Base-by-base conservation (phyloP, 106 monocot species). In the Acanthochlamys bracteata region DNA sequence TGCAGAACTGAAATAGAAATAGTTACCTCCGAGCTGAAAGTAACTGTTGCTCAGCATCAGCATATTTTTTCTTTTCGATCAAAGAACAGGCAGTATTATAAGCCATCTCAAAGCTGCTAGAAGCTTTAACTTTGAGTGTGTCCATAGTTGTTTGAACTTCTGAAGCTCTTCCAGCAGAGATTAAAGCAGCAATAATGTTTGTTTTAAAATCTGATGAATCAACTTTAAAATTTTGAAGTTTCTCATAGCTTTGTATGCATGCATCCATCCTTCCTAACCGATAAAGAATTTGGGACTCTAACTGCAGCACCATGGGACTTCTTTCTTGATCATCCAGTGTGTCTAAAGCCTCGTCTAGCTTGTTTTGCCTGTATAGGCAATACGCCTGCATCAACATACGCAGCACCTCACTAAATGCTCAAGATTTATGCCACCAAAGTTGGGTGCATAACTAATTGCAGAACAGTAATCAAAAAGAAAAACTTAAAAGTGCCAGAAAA, bases 301-400 rank as follows among this genome's bases (percentile, higher is more conserved):
- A 76, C 58, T 91, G 96, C 55, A 96, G 69, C 76, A 83, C 68
- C 62, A 70, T 77, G 40, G 78, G 10, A 64, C 69, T 84, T 72
- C 64, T 88, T 73, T 91, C 96, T 71, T 67, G 79, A 54, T 72
- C 70, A 25, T 79, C 67, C 71, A 96, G 57, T 11, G 23, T 45
- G 19, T 88, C 72, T 41, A 91, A 55, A 16, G 96, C 96, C 62
- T 91, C 96, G 42, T 76, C 69, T 33, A 96, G 69, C 64, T 88
- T 91, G 78, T 96, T 96, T 73, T 88, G 84, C 72, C 91, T 85
- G 60, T 96, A 96, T 25, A 84, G 71, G 78, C 96, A 96, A 72
- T 96, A 96, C 63, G 88, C 91, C 96, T 96, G 33, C 64, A 65
- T n/a, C n/a, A n/a, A n/a, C n/a, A n/a, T n/a, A n/a, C n/a, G n/a